Evolutionary conservation across 2,329 filamentous ascomycete species (phyloP).

Genomic region (Sarocladium brachiariae): DNA sequence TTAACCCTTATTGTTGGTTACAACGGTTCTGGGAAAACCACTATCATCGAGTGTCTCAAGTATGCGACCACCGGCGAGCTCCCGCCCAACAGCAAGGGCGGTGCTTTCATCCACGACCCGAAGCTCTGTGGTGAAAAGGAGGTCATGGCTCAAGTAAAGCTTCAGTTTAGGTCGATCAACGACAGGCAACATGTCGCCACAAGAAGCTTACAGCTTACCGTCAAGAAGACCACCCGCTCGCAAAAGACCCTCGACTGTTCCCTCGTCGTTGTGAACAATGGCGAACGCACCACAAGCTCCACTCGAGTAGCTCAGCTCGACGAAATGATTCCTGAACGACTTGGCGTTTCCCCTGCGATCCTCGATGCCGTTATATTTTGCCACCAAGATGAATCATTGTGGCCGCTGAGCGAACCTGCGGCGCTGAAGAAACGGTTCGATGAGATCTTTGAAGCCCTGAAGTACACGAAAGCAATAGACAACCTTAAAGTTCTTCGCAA

Average conservation of each 20-base stretch:
- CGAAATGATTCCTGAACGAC: constrained; percentile 71
- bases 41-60: constrained; percentile 97
- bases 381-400: constrained; percentile 94
- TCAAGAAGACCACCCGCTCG: constrained; percentile 70
- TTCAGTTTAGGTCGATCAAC: constrained; percentile 75
- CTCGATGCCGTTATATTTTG: constrained; percentile 97
- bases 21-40: constrained; percentile 97
- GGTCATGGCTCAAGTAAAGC: constrained; percentile 83
- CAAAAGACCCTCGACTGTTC: constrained; percentile 82
- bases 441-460: constrained; percentile 93
- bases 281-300: constrained; percentile 72
- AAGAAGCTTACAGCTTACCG: constrained; percentile 75
- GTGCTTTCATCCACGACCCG: constrained; percentile 96
- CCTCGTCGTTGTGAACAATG: constrained; percentile 67
- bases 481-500: constrained; percentile 86
- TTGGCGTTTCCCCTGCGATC: constrained; percentile 85
- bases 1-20: constrained; percentile 94
- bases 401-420: constrained; percentile 86
- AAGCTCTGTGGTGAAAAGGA: constrained; percentile 84
- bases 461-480: constrained; percentile 95
- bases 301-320: constrained; percentile 77
- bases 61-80: constrained; percentile 94
- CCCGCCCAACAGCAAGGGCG: constrained; percentile 83
- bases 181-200: constrained; percentile 76
- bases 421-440: constrained; percentile 91